Evolutionary conservation across 148 eudicot species (phyloP).

Genomic region (Beta vulgaris): DNA sequence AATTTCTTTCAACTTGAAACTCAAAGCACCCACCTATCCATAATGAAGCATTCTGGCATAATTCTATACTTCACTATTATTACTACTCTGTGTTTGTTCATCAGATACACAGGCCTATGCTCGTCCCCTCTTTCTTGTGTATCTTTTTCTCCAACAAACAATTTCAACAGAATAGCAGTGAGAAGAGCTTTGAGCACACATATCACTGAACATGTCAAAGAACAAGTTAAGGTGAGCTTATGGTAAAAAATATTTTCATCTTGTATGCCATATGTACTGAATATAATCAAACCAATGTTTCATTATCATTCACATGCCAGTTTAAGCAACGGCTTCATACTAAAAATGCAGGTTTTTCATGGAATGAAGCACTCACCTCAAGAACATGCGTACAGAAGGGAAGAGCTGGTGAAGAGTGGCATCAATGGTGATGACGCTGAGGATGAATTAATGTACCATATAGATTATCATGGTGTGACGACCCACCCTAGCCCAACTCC

Average conservation of each 20-base stretch:
- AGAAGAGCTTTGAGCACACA: constrained; percentile 29
- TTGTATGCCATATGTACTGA: neutral
- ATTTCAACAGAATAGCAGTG: constrained; percentile 8
- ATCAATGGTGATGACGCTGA: constrained; percentile 12
- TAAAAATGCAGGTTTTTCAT: constrained; percentile 25
- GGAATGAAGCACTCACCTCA: constrained; percentile 17
- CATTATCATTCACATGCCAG: neutral
- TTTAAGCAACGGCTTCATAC: neutral
- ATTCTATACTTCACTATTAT: constrained; percentile 12
- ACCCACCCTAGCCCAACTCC: constrained; percentile 58
- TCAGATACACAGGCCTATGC: constrained; percentile 2
- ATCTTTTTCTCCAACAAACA: constrained; percentile 9
- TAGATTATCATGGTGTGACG: constrained; percentile 63
- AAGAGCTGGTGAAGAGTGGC: constrained; percentile 10
- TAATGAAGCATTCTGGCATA: constrained; percentile 29
- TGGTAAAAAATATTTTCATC: neutral
- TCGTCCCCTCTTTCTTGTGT: neutral
- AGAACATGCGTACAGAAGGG: constrained; percentile 11
- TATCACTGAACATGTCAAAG: neutral
- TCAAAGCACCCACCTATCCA: constrained; percentile 16
- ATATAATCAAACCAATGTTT: neutral
- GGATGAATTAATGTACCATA: constrained; percentile 47
- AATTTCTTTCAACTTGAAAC: neutral
- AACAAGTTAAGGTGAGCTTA: constrained; percentile 31
- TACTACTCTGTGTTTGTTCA: constrained; percentile 17